Evolutionary conservation across 148 eudicot genomes (phyloP).

Genomic region (Rhododendron simsii): DNA sequence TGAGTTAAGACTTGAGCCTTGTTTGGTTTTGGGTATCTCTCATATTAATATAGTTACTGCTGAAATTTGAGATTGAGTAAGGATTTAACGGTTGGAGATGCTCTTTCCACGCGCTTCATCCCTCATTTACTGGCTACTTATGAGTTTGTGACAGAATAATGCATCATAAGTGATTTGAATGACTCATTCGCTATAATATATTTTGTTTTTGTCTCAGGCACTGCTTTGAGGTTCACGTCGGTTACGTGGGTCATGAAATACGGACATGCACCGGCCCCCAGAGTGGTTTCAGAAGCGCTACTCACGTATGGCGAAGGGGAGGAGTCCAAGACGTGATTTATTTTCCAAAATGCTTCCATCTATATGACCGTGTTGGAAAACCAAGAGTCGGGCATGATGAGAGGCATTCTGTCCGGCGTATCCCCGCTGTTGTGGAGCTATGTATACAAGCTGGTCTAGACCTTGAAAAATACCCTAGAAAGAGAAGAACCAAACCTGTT

Average conservation of each 20-base stretch:
- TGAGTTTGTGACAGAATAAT: not conserved
- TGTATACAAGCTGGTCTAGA: conserved; percentile 64
- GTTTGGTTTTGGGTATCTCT: not conserved
- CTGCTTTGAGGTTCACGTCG: conserved; percentile 63
- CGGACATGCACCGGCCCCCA: conserved; percentile 57
- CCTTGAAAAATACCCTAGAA: conserved; percentile 40
- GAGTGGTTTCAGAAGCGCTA: conserved; percentile 48
- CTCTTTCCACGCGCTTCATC: not conserved
- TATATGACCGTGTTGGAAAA: conserved; percentile 52
- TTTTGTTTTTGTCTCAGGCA: conserved; percentile 25
- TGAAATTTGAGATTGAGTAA: not conserved
- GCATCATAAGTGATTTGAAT: not conserved
- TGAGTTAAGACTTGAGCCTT: not conserved
- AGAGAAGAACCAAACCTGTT: conserved; percentile 56
- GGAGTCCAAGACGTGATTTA: conserved; percentile 36
- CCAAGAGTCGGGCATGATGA: conserved; percentile 56
- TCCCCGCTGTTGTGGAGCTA: conserved; percentile 57
- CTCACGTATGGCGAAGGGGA: conserved; percentile 53
- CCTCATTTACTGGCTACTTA: not conserved
- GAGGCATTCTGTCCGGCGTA: conserved; percentile 27
- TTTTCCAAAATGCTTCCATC: conserved; percentile 58
- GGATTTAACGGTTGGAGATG: not conserved
- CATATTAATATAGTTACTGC: not conserved
- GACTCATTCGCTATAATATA: not conserved
- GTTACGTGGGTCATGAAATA: conserved; percentile 56